Evolutionary conservation across 305 asterid genomes (phyloP).

Genomic region (Fraxinus platypoda): DNA sequence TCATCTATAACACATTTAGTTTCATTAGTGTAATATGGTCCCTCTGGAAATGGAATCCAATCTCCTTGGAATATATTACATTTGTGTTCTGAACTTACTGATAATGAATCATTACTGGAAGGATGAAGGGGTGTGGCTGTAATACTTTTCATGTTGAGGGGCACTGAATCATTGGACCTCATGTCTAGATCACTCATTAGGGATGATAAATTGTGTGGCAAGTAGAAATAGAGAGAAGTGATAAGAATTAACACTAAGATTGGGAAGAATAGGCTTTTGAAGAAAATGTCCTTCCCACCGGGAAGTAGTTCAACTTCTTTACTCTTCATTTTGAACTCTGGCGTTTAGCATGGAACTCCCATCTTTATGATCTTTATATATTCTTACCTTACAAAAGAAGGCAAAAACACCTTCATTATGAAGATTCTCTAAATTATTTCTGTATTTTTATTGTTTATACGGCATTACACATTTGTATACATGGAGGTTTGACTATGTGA

Average conservation of each 20-base stretch:
- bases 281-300: constrained; percentile 2
- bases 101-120: neutral
- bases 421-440: constrained; percentile 1
- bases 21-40: constrained; percentile 31
- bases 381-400: neutral
- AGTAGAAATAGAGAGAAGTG: constrained; percentile 13
- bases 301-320: constrained; percentile 3
- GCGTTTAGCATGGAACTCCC: neutral
- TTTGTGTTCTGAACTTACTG: neutral
- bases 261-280: constrained; percentile 14
- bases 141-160: neutral
- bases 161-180: constrained; percentile 1
- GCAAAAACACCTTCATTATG: neutral
- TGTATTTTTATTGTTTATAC: neutral
- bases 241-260: constrained; percentile 12
- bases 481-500: neutral
- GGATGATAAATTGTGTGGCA: constrained; percentile 13
- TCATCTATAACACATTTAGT: constrained; percentile 29
- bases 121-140: neutral
- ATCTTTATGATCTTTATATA: neutral
- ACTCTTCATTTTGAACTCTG: neutral
- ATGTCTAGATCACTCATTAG: constrained; percentile 2
- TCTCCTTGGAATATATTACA: constrained; percentile 29
- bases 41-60: constrained; percentile 25
- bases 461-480: neutral